Evolutionary conservation across 805 yeast species (phyloP).

Genomic region (Kluyveromyces aestuarii): DNA sequence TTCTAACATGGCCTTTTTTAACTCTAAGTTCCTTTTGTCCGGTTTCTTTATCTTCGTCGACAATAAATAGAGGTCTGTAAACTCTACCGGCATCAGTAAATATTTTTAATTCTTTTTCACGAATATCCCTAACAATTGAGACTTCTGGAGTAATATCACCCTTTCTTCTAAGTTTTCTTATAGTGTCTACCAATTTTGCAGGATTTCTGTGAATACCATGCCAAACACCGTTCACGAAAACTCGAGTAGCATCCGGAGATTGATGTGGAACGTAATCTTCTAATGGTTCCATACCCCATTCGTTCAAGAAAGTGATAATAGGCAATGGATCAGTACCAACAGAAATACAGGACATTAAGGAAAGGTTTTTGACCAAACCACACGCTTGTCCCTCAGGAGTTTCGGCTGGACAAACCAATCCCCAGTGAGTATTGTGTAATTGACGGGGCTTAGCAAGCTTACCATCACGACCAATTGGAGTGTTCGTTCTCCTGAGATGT

Average conservation of each 20-base stretch:
- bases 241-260: slow-evolving; percentile 84
- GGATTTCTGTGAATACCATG: slow-evolving; percentile 98
- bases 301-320: slow-evolving; percentile 83
- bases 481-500: slow-evolving; percentile 96
- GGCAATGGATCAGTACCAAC: slow-evolving; percentile 98
- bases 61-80: slow-evolving; percentile 91
- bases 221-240: slow-evolving; percentile 98
- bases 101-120: slow-evolving; percentile 92
- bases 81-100: slow-evolving; percentile 99
- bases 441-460: slow-evolving; percentile 98
- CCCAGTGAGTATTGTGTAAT: slow-evolving; percentile 99
- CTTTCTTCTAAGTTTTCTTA: slow-evolving; percentile 84
- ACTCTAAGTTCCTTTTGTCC: slow-evolving; percentile 63
- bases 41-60: slow-evolving; percentile 71
- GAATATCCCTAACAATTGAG: slow-evolving; percentile 89
- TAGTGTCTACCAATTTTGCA: slow-evolving; percentile 79
- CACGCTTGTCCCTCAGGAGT: slow-evolving; percentile 99
- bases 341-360: slow-evolving; percentile 94
- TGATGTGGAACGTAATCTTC: slow-evolving; percentile 93
- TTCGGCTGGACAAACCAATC: slow-evolving; percentile 98
- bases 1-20: slow-evolving; percentile 74
- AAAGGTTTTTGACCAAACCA: slow-evolving; percentile 94
- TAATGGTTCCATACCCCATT: slow-evolving; percentile 98
- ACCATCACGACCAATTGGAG: slow-evolving; percentile 99
- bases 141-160: slow-evolving; percentile 96